Percentiles rank a stretch among this genome's conserved stretches.
These are phyloP conservation scores for Aciculosporium take DNA, from an alignment of 2,329 filamentous ascomycete genomes.

Conservation along the genomic window DNA sequence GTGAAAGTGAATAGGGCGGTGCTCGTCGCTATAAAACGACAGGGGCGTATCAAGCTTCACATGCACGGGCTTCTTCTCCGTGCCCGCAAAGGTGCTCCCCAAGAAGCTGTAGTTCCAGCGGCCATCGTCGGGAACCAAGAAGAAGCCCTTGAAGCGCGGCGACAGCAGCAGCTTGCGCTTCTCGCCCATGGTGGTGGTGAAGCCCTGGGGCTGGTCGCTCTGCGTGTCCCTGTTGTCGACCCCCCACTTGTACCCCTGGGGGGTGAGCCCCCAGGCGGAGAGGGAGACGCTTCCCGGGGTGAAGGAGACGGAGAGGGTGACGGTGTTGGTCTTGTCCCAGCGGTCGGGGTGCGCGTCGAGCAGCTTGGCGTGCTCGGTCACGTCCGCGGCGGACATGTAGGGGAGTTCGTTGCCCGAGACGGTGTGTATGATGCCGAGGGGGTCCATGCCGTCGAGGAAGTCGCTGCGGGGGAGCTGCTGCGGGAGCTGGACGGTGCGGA, in stretches of 20 bases:
- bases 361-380: constrained; percentile 82
- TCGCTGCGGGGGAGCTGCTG: constrained; percentile 86
- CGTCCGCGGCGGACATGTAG: constrained; percentile 91
- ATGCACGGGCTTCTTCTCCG: constrained; percentile 82
- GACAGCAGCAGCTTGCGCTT: constrained; percentile 90
- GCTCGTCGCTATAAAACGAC: constrained; percentile 82
- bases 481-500: constrained; percentile 81
- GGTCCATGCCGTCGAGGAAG: constrained; percentile 73
- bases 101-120: constrained; percentile 99
- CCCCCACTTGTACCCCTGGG: constrained; percentile 91
- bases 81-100: constrained; percentile 70
- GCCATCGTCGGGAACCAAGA: constrained; percentile 80
- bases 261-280: constrained; percentile 84
- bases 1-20: constrained; percentile 88
- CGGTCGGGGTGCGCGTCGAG: constrained; percentile 63
- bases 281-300: constrained; percentile 93
- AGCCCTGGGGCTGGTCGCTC: constrained; percentile 88
- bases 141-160: constrained; percentile 89
- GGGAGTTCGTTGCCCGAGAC: constrained; percentile 86
- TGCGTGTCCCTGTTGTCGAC: constrained; percentile 86
- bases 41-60: constrained; percentile 88
- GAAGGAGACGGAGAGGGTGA: constrained; percentile 92
- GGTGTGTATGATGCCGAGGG: constrained; percentile 89
- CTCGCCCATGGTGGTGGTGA: constrained; percentile 81
- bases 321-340: constrained; percentile 66